Base-by-base conservation (phyloP, 2,329 filamentous ascomycete genomes). In the Microdochium nivale region DNA sequence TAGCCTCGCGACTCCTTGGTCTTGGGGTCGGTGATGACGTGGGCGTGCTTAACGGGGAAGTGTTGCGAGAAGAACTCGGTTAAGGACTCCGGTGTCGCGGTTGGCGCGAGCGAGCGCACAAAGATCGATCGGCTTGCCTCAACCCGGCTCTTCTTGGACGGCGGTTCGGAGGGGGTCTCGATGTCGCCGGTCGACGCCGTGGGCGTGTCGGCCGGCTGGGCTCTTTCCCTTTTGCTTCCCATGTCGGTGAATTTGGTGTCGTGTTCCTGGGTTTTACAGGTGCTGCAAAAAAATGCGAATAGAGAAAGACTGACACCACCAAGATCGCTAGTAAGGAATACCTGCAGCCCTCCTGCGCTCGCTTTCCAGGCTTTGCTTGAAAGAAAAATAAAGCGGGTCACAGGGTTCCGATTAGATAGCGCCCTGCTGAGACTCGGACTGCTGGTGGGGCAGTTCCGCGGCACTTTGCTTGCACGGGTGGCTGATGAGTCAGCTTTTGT, bases 21-120 rank as follows among this genome's bases (percentile, higher is more conserved):
- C 57, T 84, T 77, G 16, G 87, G 83, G 66, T 99, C 92, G 52
- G 86, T 73, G 37, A 99, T 90, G 3, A 95, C 90, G n/a, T 87
- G 88, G 50, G 94, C 92, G 69, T 97, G 92, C 70, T 96, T 97
- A 65, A 99, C 82, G 8, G 95, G 91, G 62, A 89, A 97, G 54
- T 90, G 87, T 67, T 96, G 83, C 7, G 94, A 97, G 71, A 99
- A 99, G 68, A 91, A 86, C 53, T 90, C 85, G 53, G 90, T 88
- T 56, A 99, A 77, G 50, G 79, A 79, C 63, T 96, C 90, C 65
- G 82, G 88, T 32, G 91, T 97, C 35, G 86, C 85, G 24, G 78
- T 80, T 23, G 85, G 72, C 21, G 91, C 88, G 48, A 99, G 80
- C 49, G 88, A 91, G 61, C 92, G 88, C 57, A 99, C 86, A 72